Evolutionary conservation across 441 rosid species (phyloP).

Genomic region (Metrosideros polymorpha): DNA sequence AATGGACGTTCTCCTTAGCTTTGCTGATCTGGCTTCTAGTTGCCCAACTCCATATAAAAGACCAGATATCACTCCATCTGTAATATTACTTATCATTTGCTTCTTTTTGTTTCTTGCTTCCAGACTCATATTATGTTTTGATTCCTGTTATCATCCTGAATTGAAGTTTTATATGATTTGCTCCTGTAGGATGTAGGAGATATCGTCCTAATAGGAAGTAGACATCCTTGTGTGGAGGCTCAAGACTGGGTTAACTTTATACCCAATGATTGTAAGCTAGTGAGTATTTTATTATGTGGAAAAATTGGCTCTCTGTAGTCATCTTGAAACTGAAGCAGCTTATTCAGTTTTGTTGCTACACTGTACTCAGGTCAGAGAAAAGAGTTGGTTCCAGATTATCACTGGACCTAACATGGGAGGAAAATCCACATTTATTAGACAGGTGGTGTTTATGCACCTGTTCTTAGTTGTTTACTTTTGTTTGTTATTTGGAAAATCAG

Average conservation of each 20-base stretch:
- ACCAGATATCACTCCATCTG: slow-evolving; percentile 78
- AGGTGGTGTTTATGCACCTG: slow-evolving; percentile 31
- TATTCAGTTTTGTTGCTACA: slow-evolving; percentile 11
- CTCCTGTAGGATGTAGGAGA: slow-evolving; percentile 67
- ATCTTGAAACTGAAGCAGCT: slow-evolving; percentile 12
- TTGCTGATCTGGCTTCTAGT: slow-evolving; percentile 92
- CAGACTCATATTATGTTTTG: background rate
- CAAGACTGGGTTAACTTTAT: slow-evolving; percentile 99
- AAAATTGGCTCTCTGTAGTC: slow-evolving; percentile 1
- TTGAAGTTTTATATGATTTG: slow-evolving; percentile 2
- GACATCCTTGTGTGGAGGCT: slow-evolving; percentile 99
- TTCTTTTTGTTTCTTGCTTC: slow-evolving; percentile 1
- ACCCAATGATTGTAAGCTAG: slow-evolving; percentile 96
- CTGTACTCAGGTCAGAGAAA: slow-evolving; percentile 59
- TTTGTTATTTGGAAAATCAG: background rate
- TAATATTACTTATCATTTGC: slow-evolving; percentile 18
- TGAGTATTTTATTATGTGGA: slow-evolving; percentile 25
- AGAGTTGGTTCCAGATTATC: slow-evolving; percentile 97
- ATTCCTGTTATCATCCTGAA: background rate
- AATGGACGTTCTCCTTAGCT: slow-evolving; percentile 92
- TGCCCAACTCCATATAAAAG: slow-evolving; percentile 93
- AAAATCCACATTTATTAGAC: slow-evolving; percentile 95
- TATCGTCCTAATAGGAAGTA: slow-evolving; percentile 79
- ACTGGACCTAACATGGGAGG: slow-evolving; percentile 99
- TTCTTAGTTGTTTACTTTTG: background rate